Evolutionary conservation across 1,284 basidiomycete genomes (phyloP), one percentile per base, ranked within the genome.

Genomic region (Termitomyces sp.): DNA sequence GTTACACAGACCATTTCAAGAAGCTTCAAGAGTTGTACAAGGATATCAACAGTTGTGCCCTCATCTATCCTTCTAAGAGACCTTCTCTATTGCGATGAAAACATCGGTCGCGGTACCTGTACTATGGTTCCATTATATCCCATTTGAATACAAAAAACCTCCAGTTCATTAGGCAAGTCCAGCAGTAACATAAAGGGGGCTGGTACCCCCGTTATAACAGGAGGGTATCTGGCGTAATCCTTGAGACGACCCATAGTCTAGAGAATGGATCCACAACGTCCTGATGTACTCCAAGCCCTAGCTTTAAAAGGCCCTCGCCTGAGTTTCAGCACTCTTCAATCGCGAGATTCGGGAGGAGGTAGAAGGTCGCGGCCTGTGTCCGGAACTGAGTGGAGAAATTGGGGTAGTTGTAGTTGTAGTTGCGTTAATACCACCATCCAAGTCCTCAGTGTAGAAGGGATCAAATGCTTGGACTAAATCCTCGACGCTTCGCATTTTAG

Each of bases 81-180:
- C 71, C 78, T 21, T 80, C 79, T 48, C 62, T 73, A 0, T 80
- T 73, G 72, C 75, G 77, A 44, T 58, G 70, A 41, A 41, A 56
- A 59, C 30, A 58, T 72, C 9, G 74, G 77, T 24, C 24, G 3
- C 31, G 10, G 5, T 13, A 34, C 9, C 12, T 9, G 45, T 64
- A 2, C 70, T 67, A 64, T 42, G 66, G 70, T 36, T 64, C 56
- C 1, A 60, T 77, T 34, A 71, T 76, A 58, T 67, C 72, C 3
- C 71, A 65, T 31, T 77, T 78, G 50, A 79, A 77, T 0, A 34
- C 28, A 31, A 31, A 10, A 31, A 31, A 31, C 7, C 24, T 42
- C 21, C 21, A 26, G 6, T n/a, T 15, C 28, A 8, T 28, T 21
- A 26, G 15, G 15, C 12, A 28, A 43, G 7, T 13, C 26, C 19